Base-by-base conservation (phyloP, 2,329 filamentous ascomycete genomes). In the Aureobasidium subglaciale region DNA sequence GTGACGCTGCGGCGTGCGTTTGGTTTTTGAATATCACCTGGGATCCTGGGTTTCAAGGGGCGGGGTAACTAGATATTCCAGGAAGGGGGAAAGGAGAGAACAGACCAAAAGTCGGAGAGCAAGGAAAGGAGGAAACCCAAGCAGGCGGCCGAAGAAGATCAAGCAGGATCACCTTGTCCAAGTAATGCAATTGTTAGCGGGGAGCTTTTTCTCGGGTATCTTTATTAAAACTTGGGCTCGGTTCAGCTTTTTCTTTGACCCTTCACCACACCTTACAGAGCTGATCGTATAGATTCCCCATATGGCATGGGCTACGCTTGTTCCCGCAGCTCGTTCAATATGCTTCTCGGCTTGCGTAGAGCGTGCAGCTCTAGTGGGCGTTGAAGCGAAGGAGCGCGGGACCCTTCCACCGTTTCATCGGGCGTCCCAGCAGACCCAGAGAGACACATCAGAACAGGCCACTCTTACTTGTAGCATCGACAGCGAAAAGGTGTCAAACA, bases 171-270 rank as follows among this genome's bases (percentile, higher is more conserved):
- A 49, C 45, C 37, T 27, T 20, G 20, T 49, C 29, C 24, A 45
- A 49, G 45, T 37, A 49, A 37, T 49, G 45, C 45, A 49, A 35
- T 48, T 11, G 13, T 49, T 27, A 49, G 45, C 32, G 45, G 45
- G 29, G 16, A 16, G n/a, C n/a, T 32, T 34, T 35, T 22, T 10
- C 22, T 49, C 45, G 45, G 45, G 45, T 49, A 37, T 46, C 11
- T 32, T 48, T 27, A 20, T 48, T 34, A 35, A 45, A 27, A 16
- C 29, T 34, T 30, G 29, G 42, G 16, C 42, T 45, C 43, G 43
- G 43, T 34, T 18, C 43, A 48, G 5, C 29, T 24, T 22, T 48
- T 48, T 48, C 27, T 34, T 5, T n/a, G n/a, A 18, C 25, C 27
- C 18, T 34, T 34, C 34, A 27, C 29, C 13, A 8, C 13, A 13